Evolutionary conservation across 176 grass and related monocot genomes (phyloP).

Genomic region (Chrysopogon serrulatus): DNA sequence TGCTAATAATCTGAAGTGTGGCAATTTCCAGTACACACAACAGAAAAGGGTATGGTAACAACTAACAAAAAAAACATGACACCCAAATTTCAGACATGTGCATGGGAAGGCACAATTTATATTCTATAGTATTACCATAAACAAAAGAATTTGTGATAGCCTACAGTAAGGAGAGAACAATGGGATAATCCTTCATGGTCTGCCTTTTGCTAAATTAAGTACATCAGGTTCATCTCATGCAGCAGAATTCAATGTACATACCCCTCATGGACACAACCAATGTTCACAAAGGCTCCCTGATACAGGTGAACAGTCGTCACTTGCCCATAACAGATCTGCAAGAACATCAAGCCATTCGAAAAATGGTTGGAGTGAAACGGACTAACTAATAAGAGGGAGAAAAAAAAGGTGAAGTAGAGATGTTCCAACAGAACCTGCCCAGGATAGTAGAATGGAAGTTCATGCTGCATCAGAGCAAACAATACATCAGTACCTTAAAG

Average conservation of each 20-base stretch:
- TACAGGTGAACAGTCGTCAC: conserved; percentile 69
- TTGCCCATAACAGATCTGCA: conserved; percentile 85
- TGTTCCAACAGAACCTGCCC: conserved; percentile 72
- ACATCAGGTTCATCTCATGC: neutral
- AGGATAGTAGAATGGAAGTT: conserved; percentile 98
- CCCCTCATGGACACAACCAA: conserved; percentile 91
- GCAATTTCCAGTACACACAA: neutral
- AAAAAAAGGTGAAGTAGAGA: conserved; percentile 21
- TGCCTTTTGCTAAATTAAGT: neutral
- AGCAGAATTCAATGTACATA: conserved; percentile 23
- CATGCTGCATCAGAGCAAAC: conserved; percentile 68
- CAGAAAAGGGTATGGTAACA: neutral
- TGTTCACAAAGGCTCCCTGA: conserved; percentile 94
- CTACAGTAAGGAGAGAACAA: neutral
- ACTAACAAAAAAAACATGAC: neutral
- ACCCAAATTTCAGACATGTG: neutral
- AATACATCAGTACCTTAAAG: conserved; percentile 21
- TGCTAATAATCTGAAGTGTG: neutral
- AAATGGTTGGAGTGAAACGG: neutral
- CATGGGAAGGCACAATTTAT: neutral
- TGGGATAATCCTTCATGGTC: neutral
- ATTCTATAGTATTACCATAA: neutral
- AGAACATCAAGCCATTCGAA: conserved; percentile 5
- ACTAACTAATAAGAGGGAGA: neutral
- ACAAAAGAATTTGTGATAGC: neutral